Evolutionary conservation across 805 yeast species (phyloP).

Genomic region (Candida chauliodis): DNA sequence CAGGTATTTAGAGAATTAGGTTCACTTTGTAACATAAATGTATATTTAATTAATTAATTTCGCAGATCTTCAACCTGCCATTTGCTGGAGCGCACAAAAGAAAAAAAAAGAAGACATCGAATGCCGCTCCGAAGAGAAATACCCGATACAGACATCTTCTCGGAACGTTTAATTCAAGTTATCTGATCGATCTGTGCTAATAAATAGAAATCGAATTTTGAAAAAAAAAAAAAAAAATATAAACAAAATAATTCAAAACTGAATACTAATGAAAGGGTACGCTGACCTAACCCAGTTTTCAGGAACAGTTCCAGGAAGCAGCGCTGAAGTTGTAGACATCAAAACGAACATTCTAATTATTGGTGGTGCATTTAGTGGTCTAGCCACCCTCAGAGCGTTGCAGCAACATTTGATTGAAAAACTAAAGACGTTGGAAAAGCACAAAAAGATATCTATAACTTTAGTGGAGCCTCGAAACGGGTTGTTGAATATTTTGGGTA

Average conservation of each 20-base stretch:
- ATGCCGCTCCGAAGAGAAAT: too few relatives aligned
- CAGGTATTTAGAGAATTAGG: conserved; percentile 34
- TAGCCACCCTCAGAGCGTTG: conserved; percentile 30
- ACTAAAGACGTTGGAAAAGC: neutral
- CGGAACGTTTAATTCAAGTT: too few relatives aligned
- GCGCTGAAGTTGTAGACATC: conserved; percentile 14
- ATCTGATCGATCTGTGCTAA: too few relatives aligned
- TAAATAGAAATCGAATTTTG: neutral
- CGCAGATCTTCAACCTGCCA: neutral
- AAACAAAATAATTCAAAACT: too few relatives aligned
- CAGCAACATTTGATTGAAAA: conserved; percentile 5
- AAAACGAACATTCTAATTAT: conserved; percentile 34
- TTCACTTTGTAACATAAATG: neutral
- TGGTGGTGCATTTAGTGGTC: conserved; percentile 43
- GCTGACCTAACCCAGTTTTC: conserved; percentile 1
- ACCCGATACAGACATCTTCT: too few relatives aligned
- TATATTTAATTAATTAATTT: neutral
- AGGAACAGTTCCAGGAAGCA: neutral
- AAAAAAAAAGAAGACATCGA: neutral
- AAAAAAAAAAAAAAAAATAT: too few relatives aligned
- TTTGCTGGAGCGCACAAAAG: neutral
- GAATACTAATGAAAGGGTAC: conserved; percentile 1
- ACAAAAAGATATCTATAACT: conserved; percentile 24
- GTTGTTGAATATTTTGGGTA: conserved; percentile 36
- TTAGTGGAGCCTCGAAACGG: conserved; percentile 40